Percentiles rank a stretch among this genome's conserved stretches.
Evolutionary conservation across 164 flowering plant genomes (phyloP).

Genomic region (grape (Vitis vinifera)): DNA sequence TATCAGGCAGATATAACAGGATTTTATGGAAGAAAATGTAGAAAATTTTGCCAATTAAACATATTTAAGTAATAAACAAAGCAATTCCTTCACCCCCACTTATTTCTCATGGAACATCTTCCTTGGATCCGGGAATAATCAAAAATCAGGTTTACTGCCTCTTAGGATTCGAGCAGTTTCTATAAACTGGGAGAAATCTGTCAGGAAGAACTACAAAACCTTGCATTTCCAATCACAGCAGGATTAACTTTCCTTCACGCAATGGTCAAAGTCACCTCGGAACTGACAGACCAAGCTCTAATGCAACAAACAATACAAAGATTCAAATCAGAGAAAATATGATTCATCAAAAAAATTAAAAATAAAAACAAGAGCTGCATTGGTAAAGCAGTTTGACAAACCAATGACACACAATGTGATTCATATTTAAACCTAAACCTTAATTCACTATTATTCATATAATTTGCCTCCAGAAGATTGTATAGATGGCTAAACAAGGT

Average conservation of each 20-base stretch:
- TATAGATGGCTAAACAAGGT: not conserved
- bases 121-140: not conserved
- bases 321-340: conserved; percentile 17
- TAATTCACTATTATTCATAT: not conserved
- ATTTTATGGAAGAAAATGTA: too few species aligned
- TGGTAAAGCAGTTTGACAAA: not conserved
- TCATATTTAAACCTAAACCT: not conserved
- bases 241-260: not conserved
- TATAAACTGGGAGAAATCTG: not conserved
- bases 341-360: too few species aligned
- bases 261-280: conserved; percentile 65
- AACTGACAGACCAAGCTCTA: conserved; percentile 77
- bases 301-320: conserved; percentile 19
- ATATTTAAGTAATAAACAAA: not conserved
- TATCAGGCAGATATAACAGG: too few species aligned
- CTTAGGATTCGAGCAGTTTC: not conserved
- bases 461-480: not conserved
- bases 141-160: conserved; percentile 6
- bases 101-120: conserved; percentile 6
- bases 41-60: not conserved
- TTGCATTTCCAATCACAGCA: conserved; percentile 11
- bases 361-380: not conserved
- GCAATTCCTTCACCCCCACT: not conserved
- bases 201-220: conserved; percentile 11
- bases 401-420: not conserved